These are phyloP conservation scores for Candida frijolesensis DNA, from an alignment of 1,139 yeast genomes.

Conservation along the genomic window DNA sequence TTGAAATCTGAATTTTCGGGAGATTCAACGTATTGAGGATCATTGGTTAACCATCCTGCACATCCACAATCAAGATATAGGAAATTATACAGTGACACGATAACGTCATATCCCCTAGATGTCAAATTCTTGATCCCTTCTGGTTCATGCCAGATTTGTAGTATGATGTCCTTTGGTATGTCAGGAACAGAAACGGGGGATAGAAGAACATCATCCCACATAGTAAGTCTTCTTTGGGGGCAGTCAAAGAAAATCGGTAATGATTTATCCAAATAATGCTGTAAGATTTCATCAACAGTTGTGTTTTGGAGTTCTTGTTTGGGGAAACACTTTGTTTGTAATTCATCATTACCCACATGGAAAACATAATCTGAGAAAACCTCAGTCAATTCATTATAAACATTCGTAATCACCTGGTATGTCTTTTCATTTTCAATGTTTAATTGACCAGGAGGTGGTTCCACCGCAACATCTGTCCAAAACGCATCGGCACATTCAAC, in stretches of 20 bases:
- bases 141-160: constrained; percentile 45
- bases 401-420: constrained; percentile 34
- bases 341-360: constrained; percentile 53
- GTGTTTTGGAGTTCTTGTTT: constrained; percentile 12
- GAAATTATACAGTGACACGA: constrained; percentile 40
- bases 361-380: constrained; percentile 41
- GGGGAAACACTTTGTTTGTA: constrained; percentile 38
- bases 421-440: constrained; percentile 39
- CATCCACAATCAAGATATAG: constrained; percentile 51
- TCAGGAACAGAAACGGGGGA: constrained; percentile 23
- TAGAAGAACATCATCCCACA: constrained; percentile 54
- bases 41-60: constrained; percentile 46
- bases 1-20: constrained; percentile 29
- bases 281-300: constrained; percentile 34
- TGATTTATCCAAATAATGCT: constrained; percentile 42
- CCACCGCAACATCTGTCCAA: constrained; percentile 35
- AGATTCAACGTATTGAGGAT: constrained; percentile 35
- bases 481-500: constrained; percentile 37
- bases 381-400: constrained; percentile 39
- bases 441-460: constrained; percentile 52
- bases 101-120: constrained; percentile 42
- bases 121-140: constrained; percentile 33
- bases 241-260: constrained; percentile 35
- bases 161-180: constrained; percentile 34
- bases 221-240: constrained; percentile 29